These are phyloP conservation scores for Mycena citricolor DNA, from an alignment of 1,284 basidiomycete genomes.

Conservation along the genomic window DNA sequence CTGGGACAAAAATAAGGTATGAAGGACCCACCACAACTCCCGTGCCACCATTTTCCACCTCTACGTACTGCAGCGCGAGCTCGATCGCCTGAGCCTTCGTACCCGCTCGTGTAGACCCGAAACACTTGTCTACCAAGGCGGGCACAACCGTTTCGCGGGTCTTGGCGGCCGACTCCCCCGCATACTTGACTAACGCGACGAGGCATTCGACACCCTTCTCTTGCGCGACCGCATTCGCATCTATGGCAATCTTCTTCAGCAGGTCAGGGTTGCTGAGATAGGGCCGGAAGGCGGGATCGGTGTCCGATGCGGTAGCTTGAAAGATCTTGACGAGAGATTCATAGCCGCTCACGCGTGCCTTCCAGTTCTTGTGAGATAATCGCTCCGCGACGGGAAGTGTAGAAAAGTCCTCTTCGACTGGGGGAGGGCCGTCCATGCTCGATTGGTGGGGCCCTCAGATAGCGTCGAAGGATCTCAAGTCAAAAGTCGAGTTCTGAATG, in stretches of 20 bases:
- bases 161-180: conserved; percentile 84
- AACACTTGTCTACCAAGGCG: conserved; percentile 92
- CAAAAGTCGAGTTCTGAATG: conserved; percentile 4
- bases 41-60: conserved; percentile 88
- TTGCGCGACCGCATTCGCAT: conserved; percentile 96
- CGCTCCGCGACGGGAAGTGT: conserved; percentile 80
- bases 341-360: conserved; percentile 93
- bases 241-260: conserved; percentile 86
- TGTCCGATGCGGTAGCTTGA: conserved; percentile 85
- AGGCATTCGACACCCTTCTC: conserved; percentile 94
- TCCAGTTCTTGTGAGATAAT: conserved; percentile 96
- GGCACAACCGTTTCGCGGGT: conserved; percentile 84
- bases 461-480: too few species aligned
- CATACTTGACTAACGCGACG: conserved; percentile 84
- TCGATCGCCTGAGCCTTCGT: conserved; percentile 92
- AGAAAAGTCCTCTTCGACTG: conserved; percentile 93
- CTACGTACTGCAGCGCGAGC: conserved; percentile 86
- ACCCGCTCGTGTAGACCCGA: conserved; percentile 87
- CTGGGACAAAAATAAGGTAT: conserved; percentile 31
- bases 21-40: conserved; percentile 79
- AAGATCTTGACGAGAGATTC: conserved; percentile 86
- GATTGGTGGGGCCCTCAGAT: conserved; percentile 3
- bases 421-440: conserved; percentile 85
- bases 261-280: conserved; percentile 77
- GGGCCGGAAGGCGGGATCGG: conserved; percentile 91